Evolutionary conservation across 1,284 basidiomycete genomes (phyloP).

Genomic region (Boletus subluridellus): DNA sequence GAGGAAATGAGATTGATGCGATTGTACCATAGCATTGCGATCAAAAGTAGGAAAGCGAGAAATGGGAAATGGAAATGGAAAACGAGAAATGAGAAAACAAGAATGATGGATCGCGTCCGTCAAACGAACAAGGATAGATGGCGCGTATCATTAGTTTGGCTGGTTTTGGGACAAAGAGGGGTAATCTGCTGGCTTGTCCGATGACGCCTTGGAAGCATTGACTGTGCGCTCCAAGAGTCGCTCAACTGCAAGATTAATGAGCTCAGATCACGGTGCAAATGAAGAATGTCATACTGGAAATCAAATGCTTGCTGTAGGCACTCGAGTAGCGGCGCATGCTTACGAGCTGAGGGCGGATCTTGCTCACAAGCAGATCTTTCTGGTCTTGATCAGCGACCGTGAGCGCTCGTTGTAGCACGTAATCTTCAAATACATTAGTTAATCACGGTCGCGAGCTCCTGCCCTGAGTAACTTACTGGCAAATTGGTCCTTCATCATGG

Average conservation of each 20-base stretch:
- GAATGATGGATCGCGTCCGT: slow-evolving; percentile 8
- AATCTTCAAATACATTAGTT: slow-evolving; percentile 1
- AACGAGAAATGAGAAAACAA: slow-evolving; percentile 8
- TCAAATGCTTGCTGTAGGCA: no score
- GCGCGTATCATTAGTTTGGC: slow-evolving; percentile 15
- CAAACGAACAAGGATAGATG: slow-evolving; percentile 3
- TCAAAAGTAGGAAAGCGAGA: slow-evolving; percentile 11
- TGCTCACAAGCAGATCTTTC: slow-evolving; percentile 57
- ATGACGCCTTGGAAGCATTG: slow-evolving; percentile 25
- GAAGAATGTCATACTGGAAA: no score
- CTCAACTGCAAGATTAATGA: no score
- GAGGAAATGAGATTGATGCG: slow-evolving; percentile 30
- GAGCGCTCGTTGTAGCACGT: no score
- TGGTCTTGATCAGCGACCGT: no score
- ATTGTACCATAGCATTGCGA: slow-evolving; percentile 41
- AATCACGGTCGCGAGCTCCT: neutral
- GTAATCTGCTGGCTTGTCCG: slow-evolving; percentile 33
- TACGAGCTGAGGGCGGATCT: slow-evolving; percentile 63
- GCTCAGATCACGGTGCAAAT: no score
- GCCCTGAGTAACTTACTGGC: slow-evolving; percentile 60
- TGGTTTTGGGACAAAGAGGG: slow-evolving; percentile 27
- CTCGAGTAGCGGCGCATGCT: slow-evolving; percentile 50
- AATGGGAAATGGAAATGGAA: slow-evolving; percentile 7
- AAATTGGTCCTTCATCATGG: slow-evolving; percentile 90
- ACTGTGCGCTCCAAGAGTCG: slow-evolving; percentile 53